These are phyloP conservation scores for Picochlorum sp. DNA, from an alignment of 139 green algal species.

Conservation along the genomic window DNA sequence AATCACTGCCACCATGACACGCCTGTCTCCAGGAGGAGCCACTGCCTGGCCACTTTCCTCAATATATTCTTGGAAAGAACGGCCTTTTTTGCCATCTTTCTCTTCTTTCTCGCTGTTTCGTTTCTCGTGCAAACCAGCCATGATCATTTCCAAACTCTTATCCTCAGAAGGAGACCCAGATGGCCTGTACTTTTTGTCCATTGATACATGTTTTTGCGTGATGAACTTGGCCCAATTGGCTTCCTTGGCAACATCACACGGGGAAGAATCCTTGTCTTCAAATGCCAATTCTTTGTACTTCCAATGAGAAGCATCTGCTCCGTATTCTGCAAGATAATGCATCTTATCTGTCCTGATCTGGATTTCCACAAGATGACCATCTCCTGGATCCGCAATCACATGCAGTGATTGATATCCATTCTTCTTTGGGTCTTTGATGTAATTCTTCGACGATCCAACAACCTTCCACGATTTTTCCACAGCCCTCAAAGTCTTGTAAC, in stretches of 20 bases:
- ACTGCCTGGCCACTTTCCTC: slow-evolving; percentile 13
- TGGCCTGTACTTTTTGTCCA: slow-evolving; percentile 45
- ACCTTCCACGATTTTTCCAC: slow-evolving; percentile 48
- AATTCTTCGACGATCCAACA: slow-evolving; percentile 72
- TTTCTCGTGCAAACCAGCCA: background rate
- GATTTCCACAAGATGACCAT: slow-evolving; percentile 47
- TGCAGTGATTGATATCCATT: slow-evolving; percentile 88
- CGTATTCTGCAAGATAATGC: slow-evolving; percentile 87
- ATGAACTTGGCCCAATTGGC: slow-evolving; percentile 27
- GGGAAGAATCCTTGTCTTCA: background rate
- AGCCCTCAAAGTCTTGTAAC: slow-evolving; percentile 71
- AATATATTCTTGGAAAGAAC: slow-evolving; percentile 22
- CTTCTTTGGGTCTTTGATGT: slow-evolving; percentile 75
- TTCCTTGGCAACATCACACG: slow-evolving; percentile 6
- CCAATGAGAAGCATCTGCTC: slow-evolving; percentile 85
- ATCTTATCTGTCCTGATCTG: slow-evolving; percentile 92
- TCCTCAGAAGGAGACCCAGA: slow-evolving; percentile 32
- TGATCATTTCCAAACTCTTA: slow-evolving; percentile 16
- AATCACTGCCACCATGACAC: background rate
- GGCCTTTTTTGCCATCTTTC: slow-evolving; percentile 6
- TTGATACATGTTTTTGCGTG: slow-evolving; percentile 15
- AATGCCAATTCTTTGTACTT: slow-evolving; percentile 83
- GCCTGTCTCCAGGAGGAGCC: background rate
- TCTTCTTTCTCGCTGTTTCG: background rate
- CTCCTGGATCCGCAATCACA: slow-evolving; percentile 36